Evolutionary conservation across 352 stramenopile genomes (phyloP).

Genomic region (Globisporangium apiculatum): DNA sequence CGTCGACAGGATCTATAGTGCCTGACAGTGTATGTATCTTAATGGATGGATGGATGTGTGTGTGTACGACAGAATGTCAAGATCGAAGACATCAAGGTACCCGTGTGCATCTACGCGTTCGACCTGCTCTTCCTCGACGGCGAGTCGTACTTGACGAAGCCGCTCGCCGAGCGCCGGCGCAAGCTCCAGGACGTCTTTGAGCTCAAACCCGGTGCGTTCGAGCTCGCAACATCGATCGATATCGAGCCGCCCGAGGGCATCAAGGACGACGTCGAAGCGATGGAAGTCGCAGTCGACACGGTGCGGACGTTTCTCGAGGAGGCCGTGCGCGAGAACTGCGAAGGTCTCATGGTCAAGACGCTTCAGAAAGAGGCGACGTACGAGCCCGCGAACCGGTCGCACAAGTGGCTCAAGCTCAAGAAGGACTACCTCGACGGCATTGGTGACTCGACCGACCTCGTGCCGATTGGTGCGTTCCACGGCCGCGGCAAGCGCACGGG

Average conservation of each 20-base stretch:
- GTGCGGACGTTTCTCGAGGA: constrained; percentile 94
- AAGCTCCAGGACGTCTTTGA: constrained; percentile 92
- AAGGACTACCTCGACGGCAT: constrained; percentile 99
- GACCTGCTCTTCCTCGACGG: constrained; percentile 99
- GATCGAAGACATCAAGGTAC: constrained; percentile 87
- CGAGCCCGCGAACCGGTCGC: constrained; percentile 94
- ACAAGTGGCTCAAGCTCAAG: constrained; percentile 99
- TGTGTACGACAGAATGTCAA: constrained; percentile 47
- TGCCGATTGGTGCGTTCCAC: constrained; percentile 98
- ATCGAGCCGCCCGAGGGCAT: constrained; percentile 81
- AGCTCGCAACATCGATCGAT: constrained; percentile 91
- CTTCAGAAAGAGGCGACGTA: constrained; percentile 96
- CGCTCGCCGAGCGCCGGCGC: constrained; percentile 87
- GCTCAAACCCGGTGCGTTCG: constrained; percentile 90
- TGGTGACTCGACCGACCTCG: constrained; percentile 97
- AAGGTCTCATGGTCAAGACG: constrained; percentile 99
- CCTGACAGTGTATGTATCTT: background rate
- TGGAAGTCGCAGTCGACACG: constrained; percentile 71
- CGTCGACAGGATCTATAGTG: background rate
- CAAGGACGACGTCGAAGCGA: constrained; percentile 84
- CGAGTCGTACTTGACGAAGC: constrained; percentile 87
- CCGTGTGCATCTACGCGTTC: constrained; percentile 95
- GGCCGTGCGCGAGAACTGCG: constrained; percentile 90
- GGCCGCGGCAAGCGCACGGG: constrained; percentile 95
- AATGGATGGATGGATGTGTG: constrained; percentile 1